Conservation (phyloP, 129 eudicot genomes). For the Flaveria linearis region DNA sequence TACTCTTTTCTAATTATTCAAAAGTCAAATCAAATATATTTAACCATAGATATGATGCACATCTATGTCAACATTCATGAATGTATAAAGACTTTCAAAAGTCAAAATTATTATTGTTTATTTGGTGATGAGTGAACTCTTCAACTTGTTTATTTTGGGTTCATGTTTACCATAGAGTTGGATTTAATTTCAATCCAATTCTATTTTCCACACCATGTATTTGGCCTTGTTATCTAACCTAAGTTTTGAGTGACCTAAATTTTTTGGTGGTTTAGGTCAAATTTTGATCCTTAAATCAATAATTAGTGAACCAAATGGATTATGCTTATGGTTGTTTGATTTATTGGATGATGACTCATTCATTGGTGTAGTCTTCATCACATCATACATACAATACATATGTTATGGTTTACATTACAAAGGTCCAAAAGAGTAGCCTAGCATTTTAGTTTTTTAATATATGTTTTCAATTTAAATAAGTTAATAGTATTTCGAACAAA, state of each 20-base stretch:
- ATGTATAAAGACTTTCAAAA: not conserved
- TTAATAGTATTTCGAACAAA: not conserved
- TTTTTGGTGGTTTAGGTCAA: conserved; percentile 28
- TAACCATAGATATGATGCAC: not conserved
- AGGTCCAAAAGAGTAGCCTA: conserved; percentile 38
- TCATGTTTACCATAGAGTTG: not conserved
- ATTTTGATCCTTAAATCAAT: conserved; percentile 22
- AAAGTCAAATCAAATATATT: not conserved
- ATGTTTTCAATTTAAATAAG: no score
- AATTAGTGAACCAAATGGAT: conserved; percentile 26
- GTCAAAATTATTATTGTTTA: not conserved
- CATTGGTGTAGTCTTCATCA: conserved; percentile 29
- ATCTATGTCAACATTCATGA: not conserved
- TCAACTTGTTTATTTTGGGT: not conserved
- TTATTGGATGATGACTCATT: conserved; percentile 35
- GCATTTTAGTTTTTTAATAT: conserved; percentile 13
- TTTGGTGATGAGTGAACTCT: conserved; percentile 7
- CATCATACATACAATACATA: conserved; percentile 21
- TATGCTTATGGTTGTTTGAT: conserved; percentile 31
- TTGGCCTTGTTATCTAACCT: not conserved
- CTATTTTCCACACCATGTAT: conserved; percentile 10
- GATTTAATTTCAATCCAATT: not conserved
- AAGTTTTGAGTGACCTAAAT: not conserved
- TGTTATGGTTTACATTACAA: conserved; percentile 27
- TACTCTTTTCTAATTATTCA: not conserved